A percentile compares a stretch with the other conserved stretches of the same genome.
These are phyloP conservation scores for Talaromyces marneffei DNA, from an alignment of 2,329 filamentous ascomycete genomes.

Conservation along the genomic window DNA sequence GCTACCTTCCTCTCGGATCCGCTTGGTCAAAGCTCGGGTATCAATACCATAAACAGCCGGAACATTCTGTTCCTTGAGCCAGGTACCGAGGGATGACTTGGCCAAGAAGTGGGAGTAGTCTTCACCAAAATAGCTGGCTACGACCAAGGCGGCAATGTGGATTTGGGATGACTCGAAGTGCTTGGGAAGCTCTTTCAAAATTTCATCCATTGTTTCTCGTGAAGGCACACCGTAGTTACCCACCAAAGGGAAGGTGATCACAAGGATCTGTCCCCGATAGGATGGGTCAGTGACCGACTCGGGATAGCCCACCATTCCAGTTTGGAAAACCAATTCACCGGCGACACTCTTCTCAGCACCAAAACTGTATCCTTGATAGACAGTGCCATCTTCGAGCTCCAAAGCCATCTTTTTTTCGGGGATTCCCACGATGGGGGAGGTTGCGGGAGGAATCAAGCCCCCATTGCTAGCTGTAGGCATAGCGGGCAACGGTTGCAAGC, in stretches of 20 bases:
- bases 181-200: constrained; percentile 79
- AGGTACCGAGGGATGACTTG: constrained; percentile 80
- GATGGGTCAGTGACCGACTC: constrained; percentile 88
- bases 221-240: constrained; percentile 97
- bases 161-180: constrained; percentile 92
- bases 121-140: constrained; percentile 79
- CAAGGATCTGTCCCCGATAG: constrained; percentile 88
- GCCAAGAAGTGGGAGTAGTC: constrained; percentile 94
- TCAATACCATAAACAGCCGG: constrained; percentile 95
- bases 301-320: constrained; percentile 97
- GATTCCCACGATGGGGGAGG: constrained; percentile 51
- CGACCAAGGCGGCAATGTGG: constrained; percentile 86
- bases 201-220: constrained; percentile 73
- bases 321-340: constrained; percentile 98
- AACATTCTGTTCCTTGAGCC: constrained; percentile 92
- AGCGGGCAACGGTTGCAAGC: constrained; percentile 28
- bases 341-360: constrained; percentile 90
- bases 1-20: constrained; percentile 86
- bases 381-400: constrained; percentile 84
- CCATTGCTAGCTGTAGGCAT: constrained; percentile 25
- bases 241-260: constrained; percentile 90
- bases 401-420: constrained; percentile 67
- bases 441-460: constrained; percentile 51
- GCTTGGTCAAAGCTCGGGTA: constrained; percentile 88
- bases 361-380: constrained; percentile 94